Conservation (phyloP, 1,284 basidiomycete species). For the Ceratobasidium sp. region DNA sequence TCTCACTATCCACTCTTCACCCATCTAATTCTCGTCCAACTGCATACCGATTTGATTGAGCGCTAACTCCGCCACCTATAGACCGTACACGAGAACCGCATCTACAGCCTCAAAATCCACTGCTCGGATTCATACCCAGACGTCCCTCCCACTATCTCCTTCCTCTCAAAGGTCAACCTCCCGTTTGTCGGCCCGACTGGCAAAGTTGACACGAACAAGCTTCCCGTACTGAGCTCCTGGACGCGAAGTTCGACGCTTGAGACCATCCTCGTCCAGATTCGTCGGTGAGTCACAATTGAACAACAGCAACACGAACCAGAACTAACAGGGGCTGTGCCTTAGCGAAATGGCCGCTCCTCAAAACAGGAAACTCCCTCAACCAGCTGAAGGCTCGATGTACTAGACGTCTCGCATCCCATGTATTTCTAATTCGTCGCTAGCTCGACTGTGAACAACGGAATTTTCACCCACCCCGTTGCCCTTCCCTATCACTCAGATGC, state of each 20-base stretch:
- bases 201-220: conserved; percentile 76
- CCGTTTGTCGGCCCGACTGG: conserved; percentile 88
- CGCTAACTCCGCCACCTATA: conserved; percentile 53
- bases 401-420: conserved; percentile 49
- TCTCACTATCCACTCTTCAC: not conserved
- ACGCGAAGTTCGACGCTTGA: conserved; percentile 81
- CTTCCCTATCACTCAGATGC: not conserved
- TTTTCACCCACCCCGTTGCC: not conserved
- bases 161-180: conserved; percentile 92
- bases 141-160: conserved; percentile 78
- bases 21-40: too few relatives aligned
- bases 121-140: conserved; percentile 90
- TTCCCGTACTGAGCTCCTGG: conserved; percentile 81
- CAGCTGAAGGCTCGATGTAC: conserved; percentile 85
- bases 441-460: not conserved
- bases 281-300: conserved; percentile 71
- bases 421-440: conserved; percentile 30
- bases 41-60: conserved; percentile 18
- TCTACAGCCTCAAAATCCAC: conserved; percentile 93
- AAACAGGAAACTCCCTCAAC: conserved; percentile 95
- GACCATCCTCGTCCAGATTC: conserved; percentile 88
- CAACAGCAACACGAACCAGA: not conserved
- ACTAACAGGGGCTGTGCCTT: conserved; percentile 32
- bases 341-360: conserved; percentile 94
- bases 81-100: conserved; percentile 98